A percentile compares a stretch with the other conserved stretches of the same genome.
phyloP scores from a whole-genome alignment of 1,284 basidiomycete species.

The Trichosporon asahii region DNA sequence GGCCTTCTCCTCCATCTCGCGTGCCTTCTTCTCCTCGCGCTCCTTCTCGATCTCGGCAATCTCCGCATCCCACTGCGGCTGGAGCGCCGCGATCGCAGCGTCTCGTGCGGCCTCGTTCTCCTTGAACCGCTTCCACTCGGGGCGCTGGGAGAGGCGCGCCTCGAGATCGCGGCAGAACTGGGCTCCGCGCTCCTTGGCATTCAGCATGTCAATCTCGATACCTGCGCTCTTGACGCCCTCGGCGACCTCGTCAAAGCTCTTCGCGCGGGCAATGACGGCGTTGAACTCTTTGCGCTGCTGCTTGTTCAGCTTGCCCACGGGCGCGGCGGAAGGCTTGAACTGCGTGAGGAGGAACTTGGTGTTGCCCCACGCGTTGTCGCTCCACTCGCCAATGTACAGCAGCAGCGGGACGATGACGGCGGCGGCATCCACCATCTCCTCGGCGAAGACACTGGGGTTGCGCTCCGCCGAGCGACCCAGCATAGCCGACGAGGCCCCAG shows the following conservation, averaged over 20 bases:
- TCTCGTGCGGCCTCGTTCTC: background rate
- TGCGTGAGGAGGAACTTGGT: constrained; percentile 89
- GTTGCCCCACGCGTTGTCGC: constrained; percentile 73
- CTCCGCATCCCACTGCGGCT: background rate
- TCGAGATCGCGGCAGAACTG: constrained; percentile 23
- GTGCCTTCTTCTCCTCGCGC: constrained; percentile 3
- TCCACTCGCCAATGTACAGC: constrained; percentile 65
- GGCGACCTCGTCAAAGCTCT: constrained; percentile 63
- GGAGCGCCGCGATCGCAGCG: background rate
- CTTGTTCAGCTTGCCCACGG: constrained; percentile 59
- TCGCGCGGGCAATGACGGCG: constrained; percentile 61
- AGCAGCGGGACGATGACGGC: constrained; percentile 68
- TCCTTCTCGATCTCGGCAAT: constrained; percentile 1
- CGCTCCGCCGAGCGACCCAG: constrained; percentile 90
- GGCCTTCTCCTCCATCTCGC: background rate
- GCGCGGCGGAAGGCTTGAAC: constrained; percentile 60
- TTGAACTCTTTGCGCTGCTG: constrained; percentile 61
- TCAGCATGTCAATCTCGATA: constrained; percentile 53
- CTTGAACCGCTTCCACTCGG: constrained; percentile 17
- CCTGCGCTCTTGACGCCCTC: background rate
- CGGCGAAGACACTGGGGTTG: constrained; percentile 84
- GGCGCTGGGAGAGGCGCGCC: constrained; percentile 5
- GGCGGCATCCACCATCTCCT: constrained; percentile 66
- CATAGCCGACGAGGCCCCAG: constrained; percentile 90
- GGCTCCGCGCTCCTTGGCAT: constrained; percentile 11